Evolutionary conservation across 495 filamentous ascomycete genomes (phyloP).

Genomic region (Annulohypoxylon bovei): DNA sequence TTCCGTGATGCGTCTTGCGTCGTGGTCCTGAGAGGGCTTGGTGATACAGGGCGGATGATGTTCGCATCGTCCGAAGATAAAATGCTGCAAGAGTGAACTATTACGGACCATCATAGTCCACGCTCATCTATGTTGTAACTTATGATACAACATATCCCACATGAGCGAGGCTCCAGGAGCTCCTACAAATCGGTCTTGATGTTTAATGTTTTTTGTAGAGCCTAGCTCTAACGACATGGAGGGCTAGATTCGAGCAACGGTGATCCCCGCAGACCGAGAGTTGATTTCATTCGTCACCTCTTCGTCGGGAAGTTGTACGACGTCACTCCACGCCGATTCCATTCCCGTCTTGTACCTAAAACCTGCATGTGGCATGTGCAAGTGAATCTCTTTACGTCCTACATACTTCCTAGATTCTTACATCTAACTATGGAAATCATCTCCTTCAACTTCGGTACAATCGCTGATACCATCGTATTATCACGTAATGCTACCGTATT

Average conservation of each 20-base stretch:
- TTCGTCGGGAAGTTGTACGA: constrained; percentile 20
- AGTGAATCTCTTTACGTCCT: constrained; percentile 9
- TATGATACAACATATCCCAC: constrained; percentile 45
- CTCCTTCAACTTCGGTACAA: not conserved
- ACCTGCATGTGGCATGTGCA: constrained; percentile 27
- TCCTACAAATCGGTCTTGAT: constrained; percentile 56
- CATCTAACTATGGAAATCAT: not conserved
- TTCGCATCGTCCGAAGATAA: constrained; percentile 40
- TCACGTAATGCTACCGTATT: not conserved
- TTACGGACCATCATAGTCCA: constrained; percentile 66
- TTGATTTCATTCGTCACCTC: constrained; percentile 23
- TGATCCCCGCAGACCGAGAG: constrained; percentile 17
- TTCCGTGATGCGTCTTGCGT: constrained; percentile 60
- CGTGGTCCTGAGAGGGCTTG: constrained; percentile 58
- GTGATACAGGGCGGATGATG: constrained; percentile 41
- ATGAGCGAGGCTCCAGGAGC: constrained; percentile 63
- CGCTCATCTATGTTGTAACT: constrained; percentile 48
- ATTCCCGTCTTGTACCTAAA: constrained; percentile 14
- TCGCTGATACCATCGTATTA: not conserved
- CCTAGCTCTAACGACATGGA: constrained; percentile 21
- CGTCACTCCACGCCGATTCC: constrained; percentile 27
- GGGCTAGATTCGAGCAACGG: constrained; percentile 15
- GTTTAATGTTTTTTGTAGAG: not conserved
- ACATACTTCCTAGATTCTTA: constrained; percentile 15
- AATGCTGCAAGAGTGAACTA: constrained; percentile 56